Percentiles rank a stretch among this genome's conserved stretches.
phyloP scores from a whole-genome alignment of 2,329 filamentous ascomycete species.

The Trichoderma guizhouense region DNA sequence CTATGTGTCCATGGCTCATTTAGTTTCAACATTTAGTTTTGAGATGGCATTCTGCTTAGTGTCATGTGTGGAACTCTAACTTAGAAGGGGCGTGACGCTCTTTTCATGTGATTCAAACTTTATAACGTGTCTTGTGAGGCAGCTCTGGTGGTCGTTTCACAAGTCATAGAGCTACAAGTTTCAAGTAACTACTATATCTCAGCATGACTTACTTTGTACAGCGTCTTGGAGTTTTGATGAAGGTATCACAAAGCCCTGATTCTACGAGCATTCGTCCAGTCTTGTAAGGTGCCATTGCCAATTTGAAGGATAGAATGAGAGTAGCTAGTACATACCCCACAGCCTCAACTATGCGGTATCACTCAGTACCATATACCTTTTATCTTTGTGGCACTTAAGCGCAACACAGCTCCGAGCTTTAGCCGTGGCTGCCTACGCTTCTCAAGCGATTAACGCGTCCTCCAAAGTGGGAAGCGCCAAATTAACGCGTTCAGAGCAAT shows the following conservation, averaged over 20 bases:
- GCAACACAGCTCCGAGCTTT: not conserved
- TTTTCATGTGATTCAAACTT: not conserved
- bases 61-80: not conserved
- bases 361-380: not conserved
- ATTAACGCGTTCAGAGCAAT: conserved; percentile 10
- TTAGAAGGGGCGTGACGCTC: not conserved
- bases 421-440: not conserved
- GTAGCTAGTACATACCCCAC: not conserved
- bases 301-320: not conserved
- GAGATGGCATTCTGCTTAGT: not conserved
- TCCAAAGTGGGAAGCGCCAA: conserved; percentile 5
- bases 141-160: not conserved
- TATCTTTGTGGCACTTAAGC: not conserved
- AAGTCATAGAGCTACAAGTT: not conserved
- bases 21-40: not conserved
- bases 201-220: not conserved
- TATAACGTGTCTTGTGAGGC: not conserved
- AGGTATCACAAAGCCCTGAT: not conserved
- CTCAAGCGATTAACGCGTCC: conserved; percentile 8
- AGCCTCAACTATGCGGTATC: not conserved
- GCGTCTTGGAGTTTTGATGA: not conserved
- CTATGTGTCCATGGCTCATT: too few species aligned
- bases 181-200: not conserved
- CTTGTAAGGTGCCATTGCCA: not conserved
- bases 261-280: not conserved